Percentiles rank a stretch among this genome's conserved stretches.
phyloP scores from a whole-genome alignment of 805 yeast genomes.

The Starmerella riodocensis region DNA sequence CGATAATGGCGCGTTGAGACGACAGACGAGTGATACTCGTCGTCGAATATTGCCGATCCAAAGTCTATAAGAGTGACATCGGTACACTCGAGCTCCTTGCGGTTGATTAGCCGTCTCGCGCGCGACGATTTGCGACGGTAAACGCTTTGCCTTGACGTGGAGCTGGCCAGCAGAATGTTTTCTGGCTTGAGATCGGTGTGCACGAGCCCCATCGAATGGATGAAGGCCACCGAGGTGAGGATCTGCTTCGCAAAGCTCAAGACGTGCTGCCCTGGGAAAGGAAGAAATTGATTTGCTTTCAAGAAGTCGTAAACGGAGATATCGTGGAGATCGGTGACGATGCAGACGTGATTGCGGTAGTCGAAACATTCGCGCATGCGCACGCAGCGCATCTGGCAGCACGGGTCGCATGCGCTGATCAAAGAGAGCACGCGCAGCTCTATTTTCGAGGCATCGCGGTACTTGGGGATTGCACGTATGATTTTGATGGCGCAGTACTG shows the following conservation, averaged over 20 bases:
- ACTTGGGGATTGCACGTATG: slow-evolving; percentile 82
- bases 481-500: slow-evolving; percentile 78
- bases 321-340: slow-evolving; percentile 77
- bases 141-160: slow-evolving; percentile 1
- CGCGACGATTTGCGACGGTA: slow-evolving; percentile 10
- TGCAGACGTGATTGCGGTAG: slow-evolving; percentile 83
- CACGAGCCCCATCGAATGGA: slow-evolving; percentile 78
- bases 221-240: slow-evolving; percentile 68
- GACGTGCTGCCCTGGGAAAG: slow-evolving; percentile 91
- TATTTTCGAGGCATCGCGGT: slow-evolving; percentile 87
- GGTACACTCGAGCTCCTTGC: slow-evolving; percentile 55
- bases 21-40: slow-evolving; percentile 83
- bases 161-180: slow-evolving; percentile 49
- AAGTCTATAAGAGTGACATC: slow-evolving; percentile 83
- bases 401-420: slow-evolving; percentile 55
- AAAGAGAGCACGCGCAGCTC: slow-evolving; percentile 75
- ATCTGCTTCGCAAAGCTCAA: slow-evolving; percentile 81
- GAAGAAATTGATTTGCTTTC: slow-evolving; percentile 66
- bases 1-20: slow-evolving; percentile 93
- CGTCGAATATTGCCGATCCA: slow-evolving; percentile 90
- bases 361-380: slow-evolving; percentile 84
- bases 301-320: slow-evolving; percentile 80
- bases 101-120: slow-evolving; percentile 10
- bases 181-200: slow-evolving; percentile 98
- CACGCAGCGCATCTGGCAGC: slow-evolving; percentile 60